Base-by-base conservation (phyloP, 2,329 filamentous ascomycete genomes). In the Ceratocystis eucalypticola region DNA sequence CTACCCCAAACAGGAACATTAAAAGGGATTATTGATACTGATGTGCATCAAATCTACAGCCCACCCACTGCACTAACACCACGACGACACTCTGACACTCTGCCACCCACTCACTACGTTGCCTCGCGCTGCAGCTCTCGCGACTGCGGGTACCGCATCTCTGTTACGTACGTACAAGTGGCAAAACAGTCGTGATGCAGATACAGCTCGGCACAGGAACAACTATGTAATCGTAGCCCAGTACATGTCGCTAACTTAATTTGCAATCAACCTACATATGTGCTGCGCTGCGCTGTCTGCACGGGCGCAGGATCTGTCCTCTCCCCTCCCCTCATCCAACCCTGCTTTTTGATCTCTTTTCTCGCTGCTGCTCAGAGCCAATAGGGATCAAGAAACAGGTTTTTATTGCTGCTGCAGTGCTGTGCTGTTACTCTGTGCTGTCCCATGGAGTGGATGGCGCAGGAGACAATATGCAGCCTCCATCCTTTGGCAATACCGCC, bases 391-490 rank as follows among this genome's bases (percentile, higher is more conserved):
- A 59, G 30, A 30, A 37, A 59, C 55, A 37, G 55, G 55, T 59
- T 59, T 59, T 59, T 37, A 30, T 37, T 59, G 28, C 55, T 59
- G 55, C 55, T 37, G 55, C 55, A 59, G 5, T n/a, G 28, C 55
- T 33, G 28, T 30, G 55, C 53, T n/a, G 53, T 30, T 57, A 17
- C 25, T 57, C 25, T 57, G 25, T 37, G 53, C 33, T 59, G 55
- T 59, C n/a, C 48, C 30, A 33, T 59, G 17, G 20, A 20, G 55
- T 37, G 55, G 28, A 59, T 33, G 55, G 55, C 55, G 55, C 55
- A 59, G 55, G 55, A 59, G 55, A 59, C 30, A 59, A 37, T 59
- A 37, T 59, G 55, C 55, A 57, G 10, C 50, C 25, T 55, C 25
- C 53, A 22, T 57, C 53, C 53, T 57, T 33, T 17, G n/a, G n/a